phyloP scores from a whole-genome alignment of 1,284 basidiomycete genomes.

The Tilletia indica region DNA sequence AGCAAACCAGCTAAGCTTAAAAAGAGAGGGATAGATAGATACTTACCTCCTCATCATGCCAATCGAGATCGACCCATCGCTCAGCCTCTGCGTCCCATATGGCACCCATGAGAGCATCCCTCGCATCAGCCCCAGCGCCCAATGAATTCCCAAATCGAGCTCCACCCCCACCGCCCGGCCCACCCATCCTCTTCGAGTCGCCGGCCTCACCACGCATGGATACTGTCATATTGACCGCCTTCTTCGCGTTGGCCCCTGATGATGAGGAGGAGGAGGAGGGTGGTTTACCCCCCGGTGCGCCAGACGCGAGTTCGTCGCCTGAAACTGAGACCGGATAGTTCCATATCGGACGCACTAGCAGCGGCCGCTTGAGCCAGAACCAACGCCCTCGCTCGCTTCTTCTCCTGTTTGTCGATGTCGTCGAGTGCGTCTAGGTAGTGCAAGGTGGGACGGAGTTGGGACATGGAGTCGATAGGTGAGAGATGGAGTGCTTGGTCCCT shows the following conservation, averaged over 20 bases:
- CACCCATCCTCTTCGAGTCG: background rate
- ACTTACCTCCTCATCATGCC: slow-evolving; percentile 36
- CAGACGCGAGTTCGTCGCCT: background rate
- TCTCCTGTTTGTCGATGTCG: slow-evolving; percentile 39
- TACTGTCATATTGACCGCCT: slow-evolving; percentile 32
- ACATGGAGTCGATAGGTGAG: slow-evolving; percentile 42
- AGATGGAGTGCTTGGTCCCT: slow-evolving; percentile 49
- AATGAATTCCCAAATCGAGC: slow-evolving; percentile 23
- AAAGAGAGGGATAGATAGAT: background rate
- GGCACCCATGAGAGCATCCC: slow-evolving; percentile 40
- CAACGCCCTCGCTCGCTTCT: slow-evolving; percentile 40
- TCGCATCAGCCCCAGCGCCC: slow-evolving; percentile 23
- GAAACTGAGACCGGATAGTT: slow-evolving; percentile 9
- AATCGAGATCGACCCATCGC: slow-evolving; percentile 52
- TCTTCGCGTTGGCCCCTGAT: background rate
- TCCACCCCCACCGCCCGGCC: slow-evolving; percentile 1
- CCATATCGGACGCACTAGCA: slow-evolving; percentile 23
- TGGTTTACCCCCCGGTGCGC: slow-evolving; percentile 8
- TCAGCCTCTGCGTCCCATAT: slow-evolving; percentile 51
- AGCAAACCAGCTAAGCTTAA: background rate
- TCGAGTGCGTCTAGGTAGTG: slow-evolving; percentile 52
- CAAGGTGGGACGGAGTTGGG: slow-evolving; percentile 53
- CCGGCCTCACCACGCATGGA: slow-evolving; percentile 38
- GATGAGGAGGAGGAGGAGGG: background rate
- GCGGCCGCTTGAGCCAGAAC: slow-evolving; percentile 25